Conservation (phyloP, 176 grass and related monocot genomes). For the Otatea glauca region DNA sequence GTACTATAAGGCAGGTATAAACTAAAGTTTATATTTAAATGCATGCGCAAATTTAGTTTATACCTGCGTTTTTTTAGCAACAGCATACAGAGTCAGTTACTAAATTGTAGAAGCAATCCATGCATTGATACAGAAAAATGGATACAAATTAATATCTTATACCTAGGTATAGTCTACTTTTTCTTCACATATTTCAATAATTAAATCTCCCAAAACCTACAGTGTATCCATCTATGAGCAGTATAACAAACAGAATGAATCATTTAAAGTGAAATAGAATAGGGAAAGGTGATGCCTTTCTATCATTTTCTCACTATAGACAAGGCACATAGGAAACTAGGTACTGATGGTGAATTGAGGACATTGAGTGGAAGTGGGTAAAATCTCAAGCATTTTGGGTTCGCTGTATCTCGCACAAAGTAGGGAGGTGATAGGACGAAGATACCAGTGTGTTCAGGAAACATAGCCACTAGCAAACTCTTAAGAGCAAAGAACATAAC, state of each 20-base stretch:
- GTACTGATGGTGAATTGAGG: neutral
- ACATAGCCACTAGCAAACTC: constrained; percentile 8
- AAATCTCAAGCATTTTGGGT: neutral
- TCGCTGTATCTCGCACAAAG: neutral
- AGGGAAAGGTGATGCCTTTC: neutral
- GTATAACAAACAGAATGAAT: neutral
- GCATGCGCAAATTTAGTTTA: neutral
- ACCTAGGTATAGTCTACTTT: neutral
- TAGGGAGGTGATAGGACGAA: neutral
- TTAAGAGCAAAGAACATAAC: constrained; percentile 12
- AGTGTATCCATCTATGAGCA: neutral
- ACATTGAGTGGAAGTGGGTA: neutral
- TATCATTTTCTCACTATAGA: neutral
- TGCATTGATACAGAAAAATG: neutral
- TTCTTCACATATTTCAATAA: neutral
- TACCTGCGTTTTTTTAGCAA: neutral
- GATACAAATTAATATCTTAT: neutral
- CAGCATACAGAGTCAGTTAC: neutral
- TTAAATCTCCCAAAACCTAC: neutral
- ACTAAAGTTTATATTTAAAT: neutral
- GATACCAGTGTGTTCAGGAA: neutral
- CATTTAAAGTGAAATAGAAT: neutral
- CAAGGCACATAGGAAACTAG: neutral
- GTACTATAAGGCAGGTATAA: neutral
- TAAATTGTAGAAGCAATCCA: neutral